Conservation (phyloP, 495 filamentous ascomycete genomes). For the Letharia columbiana region DNA sequence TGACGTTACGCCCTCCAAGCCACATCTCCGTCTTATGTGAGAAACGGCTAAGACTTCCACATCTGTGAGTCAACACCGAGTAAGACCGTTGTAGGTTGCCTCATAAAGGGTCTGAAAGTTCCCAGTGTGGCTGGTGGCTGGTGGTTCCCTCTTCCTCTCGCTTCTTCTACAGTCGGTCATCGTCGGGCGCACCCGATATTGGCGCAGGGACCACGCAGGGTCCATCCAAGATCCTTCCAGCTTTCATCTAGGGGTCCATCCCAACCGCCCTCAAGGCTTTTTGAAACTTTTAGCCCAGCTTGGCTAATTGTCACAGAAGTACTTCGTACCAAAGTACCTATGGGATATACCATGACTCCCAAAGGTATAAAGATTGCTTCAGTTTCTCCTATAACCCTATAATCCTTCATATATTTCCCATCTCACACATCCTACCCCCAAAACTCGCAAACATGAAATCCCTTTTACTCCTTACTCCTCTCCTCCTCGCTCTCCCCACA, state of each 20-base stretch:
- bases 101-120: not conserved
- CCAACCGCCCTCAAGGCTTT: not conserved
- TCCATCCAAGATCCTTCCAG: not conserved
- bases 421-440: not conserved
- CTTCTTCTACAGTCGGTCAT: too few relatives aligned
- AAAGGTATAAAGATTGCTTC: not conserved
- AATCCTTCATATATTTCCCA: not conserved
- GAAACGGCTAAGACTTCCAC: not conserved
- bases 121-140: too few relatives aligned
- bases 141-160: too few relatives aligned
- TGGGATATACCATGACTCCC: too few relatives aligned
- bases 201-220: too few relatives aligned
- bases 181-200: not conserved
- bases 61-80: not conserved
- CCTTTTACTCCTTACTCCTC: constrained; percentile 3
- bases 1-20: not conserved
- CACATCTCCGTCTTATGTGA: not conserved
- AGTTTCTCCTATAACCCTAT: too few relatives aligned
- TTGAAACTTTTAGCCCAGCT: too few relatives aligned
- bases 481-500: constrained; percentile 8
- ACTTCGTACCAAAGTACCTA: too few relatives aligned
- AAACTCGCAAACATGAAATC: not conserved
- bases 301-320: too few relatives aligned
- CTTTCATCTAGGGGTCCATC: too few relatives aligned
- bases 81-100: not conserved